A percentile compares a stretch with the other conserved stretches of the same genome.
phyloP scores from a whole-genome alignment of 2,329 filamentous ascomycete genomes.

The Stemphylium beticola region DNA sequence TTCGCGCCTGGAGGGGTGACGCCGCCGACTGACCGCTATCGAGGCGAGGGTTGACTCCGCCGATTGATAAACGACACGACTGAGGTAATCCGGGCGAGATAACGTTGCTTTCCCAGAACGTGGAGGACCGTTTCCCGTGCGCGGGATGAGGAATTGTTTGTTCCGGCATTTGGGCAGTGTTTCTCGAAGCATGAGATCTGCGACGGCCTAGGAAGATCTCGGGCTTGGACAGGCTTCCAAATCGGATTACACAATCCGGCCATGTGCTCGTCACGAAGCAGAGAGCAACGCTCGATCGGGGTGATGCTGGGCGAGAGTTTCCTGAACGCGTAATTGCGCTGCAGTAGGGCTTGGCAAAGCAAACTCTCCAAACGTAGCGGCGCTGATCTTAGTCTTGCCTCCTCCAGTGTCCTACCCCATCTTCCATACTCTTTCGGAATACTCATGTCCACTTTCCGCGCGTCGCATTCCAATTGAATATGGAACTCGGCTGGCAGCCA shows the following conservation, averaged over 20 bases:
- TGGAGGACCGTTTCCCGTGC: neutral
- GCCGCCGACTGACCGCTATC: conserved; percentile 5
- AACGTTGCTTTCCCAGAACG: neutral
- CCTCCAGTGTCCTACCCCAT: conserved; percentile 2
- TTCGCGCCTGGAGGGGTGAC: conserved; percentile 4
- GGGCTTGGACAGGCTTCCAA: conserved; percentile 12
- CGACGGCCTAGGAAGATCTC: conserved; percentile 12
- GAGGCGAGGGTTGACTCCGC: neutral
- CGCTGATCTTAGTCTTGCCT: conserved; percentile 14
- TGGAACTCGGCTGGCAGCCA: neutral
- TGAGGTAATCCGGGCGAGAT: neutral
- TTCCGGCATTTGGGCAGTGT: conserved; percentile 6
- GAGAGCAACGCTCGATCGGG: conserved; percentile 2
- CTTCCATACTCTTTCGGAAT: conserved; percentile 6
- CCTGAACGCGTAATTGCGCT: conserved; percentile 10
- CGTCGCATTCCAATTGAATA: conserved; percentile 1
- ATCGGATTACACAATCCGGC: conserved; percentile 4
- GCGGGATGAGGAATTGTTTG: conserved; percentile 8
- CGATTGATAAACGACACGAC: neutral
- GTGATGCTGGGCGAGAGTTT: conserved; percentile 2
- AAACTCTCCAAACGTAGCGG: conserved; percentile 9
- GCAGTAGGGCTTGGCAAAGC: conserved; percentile 13
- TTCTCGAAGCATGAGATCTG: conserved; percentile 16
- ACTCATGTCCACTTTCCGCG: conserved; percentile 4
- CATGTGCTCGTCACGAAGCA: conserved; percentile 16